Evolutionary conservation across 257 asterid species (phyloP), one percentile per base, ranked within the genome.

Genomic region (Coffea eugenioides): DNA sequence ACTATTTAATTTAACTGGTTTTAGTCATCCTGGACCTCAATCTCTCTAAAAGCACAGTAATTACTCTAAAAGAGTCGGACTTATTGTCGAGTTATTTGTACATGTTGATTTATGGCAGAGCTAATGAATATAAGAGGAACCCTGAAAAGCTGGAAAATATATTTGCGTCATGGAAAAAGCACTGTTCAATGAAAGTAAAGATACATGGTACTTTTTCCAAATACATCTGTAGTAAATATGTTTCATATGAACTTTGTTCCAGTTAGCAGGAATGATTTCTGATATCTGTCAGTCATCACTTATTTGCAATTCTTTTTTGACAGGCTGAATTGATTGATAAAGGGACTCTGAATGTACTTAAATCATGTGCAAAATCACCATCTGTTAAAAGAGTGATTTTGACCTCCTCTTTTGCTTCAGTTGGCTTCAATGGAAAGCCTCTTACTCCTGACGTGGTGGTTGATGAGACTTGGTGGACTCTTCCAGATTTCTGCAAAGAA

Each of bases 381-480:
- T 86, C 97, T 0, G 75, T 92, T 14, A 91, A 85, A 79, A 86
- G 88, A 86, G 89, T 93, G 77, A 90, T 93, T 77, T 82, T 93
- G 88, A 92, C 98, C 76, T 93, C 97, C 51, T 92, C 97, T 72
- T 5, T 93, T 0, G 97, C 96, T 62, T 94, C 98, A 23, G 94
- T 93, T 80, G 87, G 83, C 49, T 90, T 25, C 83, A 90, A 80
- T 82, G 89, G 86, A 16, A 87, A 84, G 69, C 94, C 93, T 51
- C 90, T 88, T 72, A 88, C 94, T 18, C 96, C 97, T 73, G 97
- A 90, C 14, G 90, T 85, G n/a, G 91, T 88, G n/a, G 82, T 90
- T 72, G 97, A 91, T 21, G 97, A 92, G 69, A 88, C 94, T 45
- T 92, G 96, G 96, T 91, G 91, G 92, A 85, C 91, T 18, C 57